Evolutionary conservation across 306 rosid genomes (phyloP), one percentile per base, ranked within the genome.

Genomic region (Lagenaria siceraria): DNA sequence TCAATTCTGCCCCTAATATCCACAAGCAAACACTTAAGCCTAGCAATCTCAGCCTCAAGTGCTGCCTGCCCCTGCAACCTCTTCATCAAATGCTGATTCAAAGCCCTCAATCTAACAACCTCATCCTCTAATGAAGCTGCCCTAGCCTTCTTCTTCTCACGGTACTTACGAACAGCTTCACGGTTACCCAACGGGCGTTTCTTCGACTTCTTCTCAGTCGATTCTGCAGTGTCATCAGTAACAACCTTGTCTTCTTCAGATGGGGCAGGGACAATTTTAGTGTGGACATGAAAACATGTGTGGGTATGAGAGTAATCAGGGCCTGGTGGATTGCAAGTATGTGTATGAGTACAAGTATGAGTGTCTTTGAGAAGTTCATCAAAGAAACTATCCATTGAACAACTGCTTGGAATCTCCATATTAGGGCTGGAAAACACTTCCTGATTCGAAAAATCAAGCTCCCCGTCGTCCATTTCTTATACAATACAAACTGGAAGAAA

Each of bases 311-410:
- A 84, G 61, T 75, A 75, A 61, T 92, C 97, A 17, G 99, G 97
- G 13, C 99, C 99, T 0, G 99, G 97, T 17, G 99, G 97, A 82
- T 92, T 95, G 83, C 99, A 90, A 51, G 97, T 95, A 87, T 95
- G 99, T 36, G 97, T 90, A 83, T 95, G 97, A 36, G 93, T 90
- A 80, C 99, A 95, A 56, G 96, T 90, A 24, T 88, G 97, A 24
- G 87, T 7, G 43, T 95, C 97, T 76, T 88, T 89, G 4, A 89
- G 82, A 53, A 95, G 89, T 24, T 92, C 99, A n/a, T 88, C 91
- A 3, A 92, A 88, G 80, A 92, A 89, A 73, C 93, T 86, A 71
- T 92, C 97, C 92, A 95, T 90, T 13, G 99, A 95, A 71, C 92
- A 85, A 75, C 86, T 87, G 65, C 87, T 87, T 0, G 88, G 96